phyloP scores from a whole-genome alignment of 2,329 filamentous ascomycete genomes.

The Colletotrichum trifolii region DNA sequence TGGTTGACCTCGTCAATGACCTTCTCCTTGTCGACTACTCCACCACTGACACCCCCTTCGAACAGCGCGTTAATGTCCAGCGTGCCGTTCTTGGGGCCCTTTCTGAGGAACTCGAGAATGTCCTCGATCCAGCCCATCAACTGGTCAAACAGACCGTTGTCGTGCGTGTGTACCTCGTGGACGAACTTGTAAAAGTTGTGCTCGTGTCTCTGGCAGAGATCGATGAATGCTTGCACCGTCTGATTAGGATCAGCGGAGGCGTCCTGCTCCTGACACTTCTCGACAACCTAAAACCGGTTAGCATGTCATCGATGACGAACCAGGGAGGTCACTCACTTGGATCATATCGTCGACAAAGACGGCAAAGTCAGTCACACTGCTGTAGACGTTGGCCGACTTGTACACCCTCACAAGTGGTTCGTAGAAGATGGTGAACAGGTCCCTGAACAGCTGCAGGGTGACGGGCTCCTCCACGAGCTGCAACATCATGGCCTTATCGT shows the following conservation, averaged over 20 bases:
- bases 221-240: conserved; percentile 97
- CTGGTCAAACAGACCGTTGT: conserved; percentile 95
- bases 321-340: conserved; percentile 60
- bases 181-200: conserved; percentile 99
- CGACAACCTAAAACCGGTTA: conserved; percentile 62
- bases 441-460: conserved; percentile 95
- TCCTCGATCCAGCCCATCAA: conserved; percentile 98
- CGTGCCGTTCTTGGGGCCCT: conserved; percentile 85
- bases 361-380: conserved; percentile 95
- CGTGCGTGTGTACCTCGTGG: conserved; percentile 95
- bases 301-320: not conserved
- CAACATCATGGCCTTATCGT: conserved; percentile 98
- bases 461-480: conserved; percentile 94
- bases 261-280: conserved; percentile 77
- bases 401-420: conserved; percentile 97
- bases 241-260: conserved; percentile 96
- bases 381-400: conserved; percentile 98
- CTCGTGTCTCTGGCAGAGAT: conserved; percentile 93
- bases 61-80: conserved; percentile 96
- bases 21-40: conserved; percentile 75
- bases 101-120: conserved; percentile 91
- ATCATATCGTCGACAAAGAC: conserved; percentile 94
- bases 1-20: conserved; percentile 84
- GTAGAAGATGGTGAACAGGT: conserved; percentile 98
- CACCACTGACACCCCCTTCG: conserved; percentile 77